Evolutionary conservation across 1,139 yeast species (phyloP), one percentile per base, ranked within the genome.

Genomic region (Taphrina betulina): DNA sequence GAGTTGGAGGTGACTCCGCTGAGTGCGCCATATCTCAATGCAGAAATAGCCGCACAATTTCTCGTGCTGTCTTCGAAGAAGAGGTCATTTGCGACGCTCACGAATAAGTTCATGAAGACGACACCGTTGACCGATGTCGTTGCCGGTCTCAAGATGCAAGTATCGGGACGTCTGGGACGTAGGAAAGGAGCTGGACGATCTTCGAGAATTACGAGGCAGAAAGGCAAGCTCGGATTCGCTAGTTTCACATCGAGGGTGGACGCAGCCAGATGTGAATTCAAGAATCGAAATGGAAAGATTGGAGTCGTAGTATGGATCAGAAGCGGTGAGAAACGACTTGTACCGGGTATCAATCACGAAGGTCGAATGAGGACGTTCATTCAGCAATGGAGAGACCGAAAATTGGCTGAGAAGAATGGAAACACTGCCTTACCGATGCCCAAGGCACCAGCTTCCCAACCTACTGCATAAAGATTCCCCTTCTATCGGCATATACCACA

Each of bases 1-100:
- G 54, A 50, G 3, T 16, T 50, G 24, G 37, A 50, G 24, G 54
- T 50, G 23, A 50, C 37, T 29, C 54, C 54, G 10, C 54, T 50
- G 12, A 50, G 54, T 50, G 54, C 54, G 16, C 54, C 54, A 2
- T 50, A 50, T 23, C 54, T 50, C 31, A 50, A 50, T 38, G 54
- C 54, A 5, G 54, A 50, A 38, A 50, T 50, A 7, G 54, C 54
- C 12, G 54, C 54, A 2, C 54, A 50, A 17, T 50, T 28, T 22
- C 35, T 50, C 20, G 54, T 50, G 23, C 24, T 50, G 33, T 50
- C 54, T 7, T 50, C 54, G 31, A 50, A 40, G 41, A 50, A 50
- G 17, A 41, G 43, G 17, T 42, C 54, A 5, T 50, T 50, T 23
- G 44, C 46, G 7, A 29, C 54, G 3, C 20, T 50, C 34, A 50